Base-by-base conservation (phyloP, 2,329 filamentous ascomycete genomes). In the Bipolaris bicolor region DNA sequence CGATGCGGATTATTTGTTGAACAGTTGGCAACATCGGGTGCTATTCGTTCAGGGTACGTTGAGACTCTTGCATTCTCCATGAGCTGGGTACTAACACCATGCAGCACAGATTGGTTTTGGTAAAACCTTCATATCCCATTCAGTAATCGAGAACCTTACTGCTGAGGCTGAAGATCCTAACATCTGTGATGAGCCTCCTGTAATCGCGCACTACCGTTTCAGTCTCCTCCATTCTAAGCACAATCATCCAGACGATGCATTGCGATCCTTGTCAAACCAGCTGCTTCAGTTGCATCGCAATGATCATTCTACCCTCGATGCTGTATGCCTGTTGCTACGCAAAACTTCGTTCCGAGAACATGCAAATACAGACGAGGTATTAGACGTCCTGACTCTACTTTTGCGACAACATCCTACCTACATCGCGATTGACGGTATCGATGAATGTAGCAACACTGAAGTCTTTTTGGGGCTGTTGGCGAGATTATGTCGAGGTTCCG, bases 321-420 rank as follows among this genome's bases (percentile, higher is more conserved):
- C 69, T 34, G 52, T 70, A 26, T 67, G 70, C 26, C 61, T 73
- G 11, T 55, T 73, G 6, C 52, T 70, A 34, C 68, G 68, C 26
- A 71, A 68, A 34, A 63, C 64, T 7, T 63, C 68, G 2, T 60
- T 61, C 29, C 59, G 61, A 39, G 61, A 64, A 39, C 65, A 64
- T 18, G 70, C 71, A 20, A 70, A 65, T 13, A 58, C 63, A 11
- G 64, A 74, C 31, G 69, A 74, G 37, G 62, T 67, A 3, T n/a
- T 69, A 3, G 64, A 66, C 13, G 52, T 70, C 7, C 56, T 73
- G 18, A 49, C 64, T 13, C 50, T 74, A 7, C 52, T 74, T 24
- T 52, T 73, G 43, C 63, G 65, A 31, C 71, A 74, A 24, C 70
- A 72, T 26, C 63, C 71, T 9, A 73, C 67, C 3, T 74, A 69